Base-by-base conservation (phyloP, 305 asterid species). In the Fraxinus baroniana region DNA sequence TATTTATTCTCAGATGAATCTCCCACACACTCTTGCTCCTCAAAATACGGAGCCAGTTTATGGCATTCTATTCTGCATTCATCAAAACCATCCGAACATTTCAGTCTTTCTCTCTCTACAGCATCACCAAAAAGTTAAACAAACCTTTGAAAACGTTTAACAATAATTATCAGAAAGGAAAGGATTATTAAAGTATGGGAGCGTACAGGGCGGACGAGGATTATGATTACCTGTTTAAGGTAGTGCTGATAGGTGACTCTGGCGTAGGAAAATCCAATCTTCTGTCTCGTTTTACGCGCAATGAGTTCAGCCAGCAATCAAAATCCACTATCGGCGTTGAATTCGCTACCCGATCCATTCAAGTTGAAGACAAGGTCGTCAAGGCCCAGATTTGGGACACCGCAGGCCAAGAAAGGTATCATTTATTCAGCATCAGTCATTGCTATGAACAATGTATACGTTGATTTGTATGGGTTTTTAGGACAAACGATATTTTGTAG, bases 371-470 rank as follows among this genome's bases (percentile, higher is more conserved):
- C 71, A 94, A 93, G 89, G 87, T 93, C 64, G 93, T 94, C 73
- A 94, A 94, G 88, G 98, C 98, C 28, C 98, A 94, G 91, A 94
- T 94, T 85, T 94, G 98, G 98, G 98, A 94, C 84, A 94, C 97
- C 36, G 98, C 98, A 44, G 98, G 98, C 80, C 98, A 94, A 82
- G 98, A 94, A 84, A 90, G 98, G 97, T 92, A 71, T 10, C 6
- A 49, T 15, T 15, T 49, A 49, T 49, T 22, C 18, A n/a, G 10
- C 24, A n/a, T 1, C 9, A 4, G 10, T 55, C 3, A n/a, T n/a
- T 52, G 9, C 60, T 44, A 44, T 15, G 62, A 17, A 49, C 7
- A 9, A 17, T 55, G n/a, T 55, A n/a, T n/a, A n/a, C 24, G 24
- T n/a, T 55, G 10, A 17, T 55, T 17, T 2, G 9, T 49, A 49